Evolutionary conservation across 2,329 filamentous ascomycete species (phyloP).

Genomic region (Aspergillus ruber): DNA sequence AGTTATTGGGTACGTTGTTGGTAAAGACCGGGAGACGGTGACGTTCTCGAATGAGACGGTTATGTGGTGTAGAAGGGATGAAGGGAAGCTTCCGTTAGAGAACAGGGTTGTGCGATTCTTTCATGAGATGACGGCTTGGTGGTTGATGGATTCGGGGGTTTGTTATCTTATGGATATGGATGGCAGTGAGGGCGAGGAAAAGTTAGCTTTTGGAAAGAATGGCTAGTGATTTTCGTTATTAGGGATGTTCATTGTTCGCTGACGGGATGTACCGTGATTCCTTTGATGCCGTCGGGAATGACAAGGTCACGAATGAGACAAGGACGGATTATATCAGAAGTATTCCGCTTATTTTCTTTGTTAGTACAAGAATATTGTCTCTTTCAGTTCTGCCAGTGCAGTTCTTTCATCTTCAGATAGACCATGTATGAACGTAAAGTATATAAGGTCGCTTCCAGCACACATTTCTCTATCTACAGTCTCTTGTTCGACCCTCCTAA

Average conservation of each 20-base stretch:
- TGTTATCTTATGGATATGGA: constrained; percentile 22
- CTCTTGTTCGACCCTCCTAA: no score
- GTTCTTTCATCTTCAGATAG: no score
- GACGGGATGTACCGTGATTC: neutral
- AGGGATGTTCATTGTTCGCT: neutral
- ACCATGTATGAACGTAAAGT: no score
- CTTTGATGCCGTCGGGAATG: neutral
- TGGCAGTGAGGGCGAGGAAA: neutral
- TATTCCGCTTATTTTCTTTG: no score
- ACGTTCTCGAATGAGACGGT: constrained; percentile 24
- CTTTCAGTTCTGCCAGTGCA: no score
- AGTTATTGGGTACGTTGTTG: constrained; percentile 14
- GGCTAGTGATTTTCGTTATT: neutral
- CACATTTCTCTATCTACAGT: no score
- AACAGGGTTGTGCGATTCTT: constrained; percentile 20
- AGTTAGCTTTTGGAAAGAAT: neutral
- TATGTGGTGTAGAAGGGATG: constrained; percentile 22
- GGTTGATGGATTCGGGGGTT: constrained; percentile 30
- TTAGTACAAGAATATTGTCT: no score
- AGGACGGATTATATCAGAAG: neutral
- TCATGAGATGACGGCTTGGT: constrained; percentile 31
- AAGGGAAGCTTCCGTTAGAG: constrained; percentile 24
- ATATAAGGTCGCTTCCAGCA: no score
- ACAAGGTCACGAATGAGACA: neutral
- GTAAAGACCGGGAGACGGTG: constrained; percentile 10